Conservation (phyloP, 78 protist genomes). For the Isochrysis galbana region DNA sequence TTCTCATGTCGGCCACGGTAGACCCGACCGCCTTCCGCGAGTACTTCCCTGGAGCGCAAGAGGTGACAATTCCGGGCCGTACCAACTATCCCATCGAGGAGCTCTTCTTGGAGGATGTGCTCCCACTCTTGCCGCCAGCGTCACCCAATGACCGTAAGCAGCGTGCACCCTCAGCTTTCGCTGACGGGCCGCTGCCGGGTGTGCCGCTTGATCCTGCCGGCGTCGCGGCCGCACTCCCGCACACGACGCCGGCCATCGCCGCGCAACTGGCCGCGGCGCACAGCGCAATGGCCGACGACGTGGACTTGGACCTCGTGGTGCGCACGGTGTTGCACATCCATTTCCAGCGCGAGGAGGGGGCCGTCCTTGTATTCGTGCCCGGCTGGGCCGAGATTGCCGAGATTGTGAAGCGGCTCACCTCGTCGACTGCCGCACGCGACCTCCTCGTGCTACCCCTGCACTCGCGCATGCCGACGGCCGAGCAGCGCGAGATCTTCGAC, state of each 20-base stretch:
- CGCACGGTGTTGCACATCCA: not conserved
- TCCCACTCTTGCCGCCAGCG: not conserved
- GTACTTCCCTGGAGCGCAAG: conserved; percentile 64
- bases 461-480: conserved; percentile 64
- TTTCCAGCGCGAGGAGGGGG: not conserved
- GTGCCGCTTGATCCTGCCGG: not conserved
- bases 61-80: conserved; percentile 66
- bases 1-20: conserved; percentile 86
- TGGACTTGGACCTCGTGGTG: not conserved
- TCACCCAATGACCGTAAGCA: not conserved
- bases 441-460: conserved; percentile 37
- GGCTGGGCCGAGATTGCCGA: conserved; percentile 73
- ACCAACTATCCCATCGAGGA: conserved; percentile 55
- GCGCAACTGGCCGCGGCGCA: not conserved
- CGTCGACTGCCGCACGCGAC: not conserved
- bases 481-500: conserved; percentile 57
- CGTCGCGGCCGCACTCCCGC: not conserved
- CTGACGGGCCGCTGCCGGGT: not conserved
- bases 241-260: not conserved
- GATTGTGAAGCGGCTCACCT: not conserved
- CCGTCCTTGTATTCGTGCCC: conserved; percentile 84
- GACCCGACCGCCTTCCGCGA: conserved; percentile 71
- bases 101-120: conserved; percentile 53
- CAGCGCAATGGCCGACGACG: not conserved
- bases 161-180: not conserved